A percentile compares a stretch with the other conserved stretches of the same genome.
Evolutionary conservation across 176 grass and related monocot genomes (phyloP).

Genomic region (Zizania latifolia): DNA sequence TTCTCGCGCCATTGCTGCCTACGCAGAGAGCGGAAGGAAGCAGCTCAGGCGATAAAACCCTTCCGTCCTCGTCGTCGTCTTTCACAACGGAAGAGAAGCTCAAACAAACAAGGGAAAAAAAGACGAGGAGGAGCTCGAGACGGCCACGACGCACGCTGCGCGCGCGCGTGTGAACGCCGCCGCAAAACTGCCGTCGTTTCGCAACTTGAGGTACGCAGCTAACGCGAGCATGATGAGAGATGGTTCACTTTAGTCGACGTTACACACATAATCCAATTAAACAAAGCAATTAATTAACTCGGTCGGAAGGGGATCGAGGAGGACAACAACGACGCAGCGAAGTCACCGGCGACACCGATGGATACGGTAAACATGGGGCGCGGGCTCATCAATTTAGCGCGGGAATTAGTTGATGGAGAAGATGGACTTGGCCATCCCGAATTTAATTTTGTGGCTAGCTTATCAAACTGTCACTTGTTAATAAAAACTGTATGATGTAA

Average conservation of each 20-base stretch:
- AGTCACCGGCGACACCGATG: neutral
- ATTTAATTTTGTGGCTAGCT: too few relatives aligned
- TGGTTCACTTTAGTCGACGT: neutral
- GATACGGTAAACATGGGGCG: neutral
- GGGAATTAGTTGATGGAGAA: neutral
- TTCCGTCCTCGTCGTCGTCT: too few relatives aligned
- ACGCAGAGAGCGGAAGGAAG: too few relatives aligned
- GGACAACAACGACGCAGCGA: neutral
- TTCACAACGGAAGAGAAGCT: too few relatives aligned
- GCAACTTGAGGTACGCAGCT: neutral
- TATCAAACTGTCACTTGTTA: too few relatives aligned
- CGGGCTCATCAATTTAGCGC: neutral
- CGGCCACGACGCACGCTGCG: neutral
- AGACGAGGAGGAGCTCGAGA: too few relatives aligned
- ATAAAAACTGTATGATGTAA: too few relatives aligned
- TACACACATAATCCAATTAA: neutral
- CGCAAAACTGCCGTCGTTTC: neutral
- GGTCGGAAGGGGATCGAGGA: neutral
- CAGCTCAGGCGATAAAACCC: too few relatives aligned
- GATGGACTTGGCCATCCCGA: constrained; percentile 27
- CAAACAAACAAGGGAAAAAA: too few relatives aligned
- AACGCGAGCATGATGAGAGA: neutral
- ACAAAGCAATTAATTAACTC: neutral
- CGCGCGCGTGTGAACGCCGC: neutral
- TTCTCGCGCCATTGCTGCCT: neutral